Evolutionary conservation across 306 rosid genomes (phyloP).

Genomic region (Sesbania bispinosa): DNA sequence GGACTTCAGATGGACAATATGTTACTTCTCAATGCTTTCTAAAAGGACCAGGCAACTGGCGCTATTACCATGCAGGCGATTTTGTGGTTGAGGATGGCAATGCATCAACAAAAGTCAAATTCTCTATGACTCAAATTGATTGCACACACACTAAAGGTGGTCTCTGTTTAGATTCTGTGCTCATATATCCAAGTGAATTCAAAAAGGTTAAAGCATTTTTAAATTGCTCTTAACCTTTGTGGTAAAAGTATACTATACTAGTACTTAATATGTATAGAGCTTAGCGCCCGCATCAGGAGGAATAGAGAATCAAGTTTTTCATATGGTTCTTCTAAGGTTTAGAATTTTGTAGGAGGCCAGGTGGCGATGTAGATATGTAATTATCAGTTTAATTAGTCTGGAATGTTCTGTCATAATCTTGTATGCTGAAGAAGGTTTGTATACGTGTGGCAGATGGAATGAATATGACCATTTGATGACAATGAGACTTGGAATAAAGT

Average conservation of each 20-base stretch:
- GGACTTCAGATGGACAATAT: conserved; percentile 80
- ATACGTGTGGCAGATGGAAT: conserved; percentile 13
- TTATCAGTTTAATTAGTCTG: conserved; percentile 10
- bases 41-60: conserved; percentile 74
- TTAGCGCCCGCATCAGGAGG: conserved; percentile 24
- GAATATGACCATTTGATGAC: conserved; percentile 1
- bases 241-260: not conserved
- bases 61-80: conserved; percentile 69
- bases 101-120: conserved; percentile 57
- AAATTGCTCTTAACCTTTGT: conserved; percentile 29
- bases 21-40: conserved; percentile 62
- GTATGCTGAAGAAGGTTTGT: conserved; percentile 12
- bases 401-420: conserved; percentile 12
- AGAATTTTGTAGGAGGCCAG: conserved; percentile 22
- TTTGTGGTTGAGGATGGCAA: conserved; percentile 62
- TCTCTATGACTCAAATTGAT: conserved; percentile 96
- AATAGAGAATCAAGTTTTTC: conserved; percentile 42
- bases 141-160: conserved; percentile 98
- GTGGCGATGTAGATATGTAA: conserved; percentile 7
- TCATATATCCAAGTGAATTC: conserved; percentile 59
- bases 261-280: conserved; percentile 23
- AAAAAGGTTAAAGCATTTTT: conserved; percentile 59
- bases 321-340: conserved; percentile 34
- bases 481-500: not conserved
- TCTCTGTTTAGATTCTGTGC: conserved; percentile 83